Base-by-base conservation (phyloP, 2,329 filamentous ascomycete species). In the Daldinia sp. region DNA sequence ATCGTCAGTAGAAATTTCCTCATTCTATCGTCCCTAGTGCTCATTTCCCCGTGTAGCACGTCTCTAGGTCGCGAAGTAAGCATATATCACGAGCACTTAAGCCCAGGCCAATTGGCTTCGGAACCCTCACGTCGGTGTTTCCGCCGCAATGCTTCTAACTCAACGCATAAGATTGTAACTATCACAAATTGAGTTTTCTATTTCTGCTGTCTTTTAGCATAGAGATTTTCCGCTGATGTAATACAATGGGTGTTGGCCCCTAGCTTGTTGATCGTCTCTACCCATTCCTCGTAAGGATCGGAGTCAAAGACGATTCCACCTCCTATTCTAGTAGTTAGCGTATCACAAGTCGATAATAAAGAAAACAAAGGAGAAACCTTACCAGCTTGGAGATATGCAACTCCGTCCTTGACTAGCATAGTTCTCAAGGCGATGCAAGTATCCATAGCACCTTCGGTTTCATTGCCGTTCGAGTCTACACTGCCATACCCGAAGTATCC, bases 231-330 rank as follows among this genome's bases (percentile, higher is more conserved):
- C 1, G 94, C 94, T 52, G 89, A 87, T 61, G 88, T 90, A 76
- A 98, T 94, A 78, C 92, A 95, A 70, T 90, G 86, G 82, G 96
- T 93, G 76, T 96, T 96, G 43, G 93, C 92, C 23, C 91, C 89
- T 48, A 97, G 82, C 84, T 99, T 99, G 82, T 99, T 98, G 53
- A 88, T 92, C 68, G 96, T 97, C 85, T 98, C 93, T 78, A 94
- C 87, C 83, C 94, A 97, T 78, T 98, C 95, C 68, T 97, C 92
- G 72, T 91, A 90, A 70, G 84, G 90, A 74, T 96, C 94, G 37
- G 92, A 96, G 78, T 98, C 95, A 74, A 94, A 97, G 41, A 97
- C 94, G 72, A 97, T 97, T 27, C 94, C 94, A 32, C 94, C 94
- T 11, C 91, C 86, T 87, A 55, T 41, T 41, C 9, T 47, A 32